These are phyloP conservation scores for Colletotrichum filicis DNA, from an alignment of 2,329 filamentous ascomycete species.

Conservation along the genomic window DNA sequence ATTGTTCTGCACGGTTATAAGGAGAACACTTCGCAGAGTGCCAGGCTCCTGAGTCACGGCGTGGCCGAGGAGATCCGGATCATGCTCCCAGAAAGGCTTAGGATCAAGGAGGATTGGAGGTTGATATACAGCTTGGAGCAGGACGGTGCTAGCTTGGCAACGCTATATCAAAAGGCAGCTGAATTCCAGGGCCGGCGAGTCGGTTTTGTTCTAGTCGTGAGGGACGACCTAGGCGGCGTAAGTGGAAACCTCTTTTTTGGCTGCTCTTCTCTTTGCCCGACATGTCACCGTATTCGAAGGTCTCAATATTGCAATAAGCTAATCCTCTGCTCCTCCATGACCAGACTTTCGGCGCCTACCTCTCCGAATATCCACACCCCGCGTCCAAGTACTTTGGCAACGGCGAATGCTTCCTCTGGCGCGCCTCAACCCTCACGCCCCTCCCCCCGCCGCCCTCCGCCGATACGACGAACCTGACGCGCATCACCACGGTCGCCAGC, in stretches of 20 bases:
- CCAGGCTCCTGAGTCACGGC: constrained; percentile 74
- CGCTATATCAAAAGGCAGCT: constrained; percentile 84
- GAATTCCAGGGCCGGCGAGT: constrained; percentile 75
- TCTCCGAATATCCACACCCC: constrained; percentile 88
- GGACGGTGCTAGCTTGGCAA: constrained; percentile 87
- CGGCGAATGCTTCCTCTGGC: constrained; percentile 87
- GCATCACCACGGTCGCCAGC: constrained; percentile 53
- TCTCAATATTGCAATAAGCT: background rate
- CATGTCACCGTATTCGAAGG: background rate
- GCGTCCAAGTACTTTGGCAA: constrained; percentile 91
- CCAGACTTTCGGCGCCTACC: constrained; percentile 89
- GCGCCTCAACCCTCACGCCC: constrained; percentile 68
- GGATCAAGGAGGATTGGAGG: constrained; percentile 88
- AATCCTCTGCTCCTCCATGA: background rate
- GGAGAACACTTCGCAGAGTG: constrained; percentile 66
- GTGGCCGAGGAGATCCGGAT: constrained; percentile 94
- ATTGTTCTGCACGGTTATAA: constrained; percentile 76
- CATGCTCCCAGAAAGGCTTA: constrained; percentile 85
- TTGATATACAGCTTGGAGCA: constrained; percentile 91
- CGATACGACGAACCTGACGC: constrained; percentile 59
- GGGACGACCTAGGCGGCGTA: constrained; percentile 80
- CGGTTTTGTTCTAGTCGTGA: constrained; percentile 90
- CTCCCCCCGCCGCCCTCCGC: constrained; percentile 62
- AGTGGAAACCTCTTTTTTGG: constrained; percentile 48
- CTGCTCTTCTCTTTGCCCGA: background rate